Percentiles rank a stretch among this genome's conserved stretches.
These are phyloP conservation scores for Clausena lansium DNA, from an alignment of 345 rosid genomes.

Conservation along the genomic window DNA sequence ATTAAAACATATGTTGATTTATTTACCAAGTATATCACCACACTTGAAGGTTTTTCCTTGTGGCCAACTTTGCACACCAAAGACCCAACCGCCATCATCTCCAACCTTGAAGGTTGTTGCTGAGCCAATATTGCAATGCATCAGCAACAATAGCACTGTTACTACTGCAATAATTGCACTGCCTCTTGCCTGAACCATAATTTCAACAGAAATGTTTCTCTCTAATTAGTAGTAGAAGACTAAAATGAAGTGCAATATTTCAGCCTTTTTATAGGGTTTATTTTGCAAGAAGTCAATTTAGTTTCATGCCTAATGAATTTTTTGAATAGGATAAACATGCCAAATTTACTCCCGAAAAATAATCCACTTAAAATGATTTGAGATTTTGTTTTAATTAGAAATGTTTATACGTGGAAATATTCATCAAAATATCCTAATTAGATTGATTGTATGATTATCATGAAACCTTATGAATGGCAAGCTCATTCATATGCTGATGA, in stretches of 20 bases:
- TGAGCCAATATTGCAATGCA: neutral
- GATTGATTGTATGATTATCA: neutral
- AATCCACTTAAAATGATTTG: neutral
- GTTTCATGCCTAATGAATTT: no score
- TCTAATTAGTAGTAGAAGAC: no score
- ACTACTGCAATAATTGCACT: neutral
- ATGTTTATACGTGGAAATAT: neutral
- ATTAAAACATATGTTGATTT: neutral
- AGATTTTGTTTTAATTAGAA: neutral
- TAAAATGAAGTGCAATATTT: neutral
- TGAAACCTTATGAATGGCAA: neutral
- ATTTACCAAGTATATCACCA: neutral
- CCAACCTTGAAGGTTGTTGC: neutral
- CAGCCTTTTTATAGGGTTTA: neutral
- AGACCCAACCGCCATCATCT: neutral
- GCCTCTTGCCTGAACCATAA: neutral
- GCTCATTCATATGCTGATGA: neutral
- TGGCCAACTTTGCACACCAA: neutral
- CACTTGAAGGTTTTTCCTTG: neutral
- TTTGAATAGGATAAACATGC: no score
- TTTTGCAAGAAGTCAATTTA: neutral
- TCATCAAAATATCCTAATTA: neutral
- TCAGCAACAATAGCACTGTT: neutral
- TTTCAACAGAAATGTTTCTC: neutral
- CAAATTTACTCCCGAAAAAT: no score